Percentiles rank a stretch among this genome's conserved stretches.
Conservation (phyloP, 2,329 filamentous ascomycete genomes). For the Fusarium lyarnte region DNA sequence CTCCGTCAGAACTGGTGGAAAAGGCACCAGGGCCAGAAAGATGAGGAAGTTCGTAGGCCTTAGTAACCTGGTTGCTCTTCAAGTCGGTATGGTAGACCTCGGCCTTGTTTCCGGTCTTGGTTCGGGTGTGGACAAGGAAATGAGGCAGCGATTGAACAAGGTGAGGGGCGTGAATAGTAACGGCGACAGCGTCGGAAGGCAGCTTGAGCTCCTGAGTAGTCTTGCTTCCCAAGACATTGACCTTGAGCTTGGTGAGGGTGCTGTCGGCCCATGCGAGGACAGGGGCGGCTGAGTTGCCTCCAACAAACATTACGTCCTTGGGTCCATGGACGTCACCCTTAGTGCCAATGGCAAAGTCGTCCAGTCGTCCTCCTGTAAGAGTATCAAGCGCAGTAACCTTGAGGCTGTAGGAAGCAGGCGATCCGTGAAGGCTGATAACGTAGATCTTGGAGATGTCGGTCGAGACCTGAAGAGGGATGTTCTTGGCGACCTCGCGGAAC, state of each 20-base stretch:
- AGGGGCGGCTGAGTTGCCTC: slow-evolving; percentile 78
- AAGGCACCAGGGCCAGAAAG: slow-evolving; percentile 77
- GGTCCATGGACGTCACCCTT: slow-evolving; percentile 76
- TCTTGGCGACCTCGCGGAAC: slow-evolving; percentile 72
- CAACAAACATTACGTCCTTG: slow-evolving; percentile 77
- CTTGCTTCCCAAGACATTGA: slow-evolving; percentile 75
- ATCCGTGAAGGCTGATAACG: slow-evolving; percentile 78
- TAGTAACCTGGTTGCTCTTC: slow-evolving; percentile 73
- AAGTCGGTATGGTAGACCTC: slow-evolving; percentile 87
- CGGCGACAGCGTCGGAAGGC: slow-evolving; percentile 55
- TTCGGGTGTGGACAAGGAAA: slow-evolving; percentile 85
- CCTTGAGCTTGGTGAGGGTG: slow-evolving; percentile 67
- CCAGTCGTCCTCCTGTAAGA: slow-evolving; percentile 74
- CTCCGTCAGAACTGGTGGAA: slow-evolving; percentile 78
- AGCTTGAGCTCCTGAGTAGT: slow-evolving; percentile 64
- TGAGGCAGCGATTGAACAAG: slow-evolving; percentile 77
- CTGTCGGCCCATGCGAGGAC: slow-evolving; percentile 80
- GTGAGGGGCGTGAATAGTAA: slow-evolving; percentile 79
- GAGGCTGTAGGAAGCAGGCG: slow-evolving; percentile 76
- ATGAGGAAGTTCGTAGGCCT: slow-evolving; percentile 82
- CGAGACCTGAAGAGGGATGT: slow-evolving; percentile 79
- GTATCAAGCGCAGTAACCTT: slow-evolving; percentile 80
- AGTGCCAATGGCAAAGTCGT: slow-evolving; percentile 76
- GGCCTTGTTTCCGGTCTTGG: slow-evolving; percentile 76
- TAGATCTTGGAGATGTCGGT: slow-evolving; percentile 76